Percentiles rank a stretch among this genome's conserved stretches.
phyloP scores from a whole-genome alignment of 331 rosid species.

The Rosa hybrid region DNA sequence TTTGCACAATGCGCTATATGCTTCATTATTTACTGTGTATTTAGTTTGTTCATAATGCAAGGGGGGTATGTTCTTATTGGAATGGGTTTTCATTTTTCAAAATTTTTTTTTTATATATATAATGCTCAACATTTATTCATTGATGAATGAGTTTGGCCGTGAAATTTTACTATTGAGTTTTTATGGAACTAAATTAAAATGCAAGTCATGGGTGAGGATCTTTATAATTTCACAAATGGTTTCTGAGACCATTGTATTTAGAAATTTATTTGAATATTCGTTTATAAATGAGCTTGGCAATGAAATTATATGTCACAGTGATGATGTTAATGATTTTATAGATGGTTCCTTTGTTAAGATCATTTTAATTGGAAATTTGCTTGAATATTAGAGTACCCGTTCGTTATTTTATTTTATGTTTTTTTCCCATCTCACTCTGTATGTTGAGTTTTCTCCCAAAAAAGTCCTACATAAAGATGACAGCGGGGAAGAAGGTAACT shows the following conservation, averaged over 20 bases:
- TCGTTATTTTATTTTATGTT: no score
- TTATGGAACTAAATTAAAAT: neutral
- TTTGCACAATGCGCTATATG: slow-evolving; percentile 42
- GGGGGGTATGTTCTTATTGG: slow-evolving; percentile 24
- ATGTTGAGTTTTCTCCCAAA: no score
- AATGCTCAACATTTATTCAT: slow-evolving; percentile 2
- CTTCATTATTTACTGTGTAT: slow-evolving; percentile 43
- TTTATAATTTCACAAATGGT: neutral
- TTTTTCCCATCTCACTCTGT: no score
- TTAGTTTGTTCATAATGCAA: slow-evolving; percentile 62
- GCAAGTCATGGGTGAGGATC: neutral
- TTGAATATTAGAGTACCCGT: no score
- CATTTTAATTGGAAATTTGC: no score
- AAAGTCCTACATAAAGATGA: no score
- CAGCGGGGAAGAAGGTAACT: no score
- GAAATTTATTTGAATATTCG: no score
- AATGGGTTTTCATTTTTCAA: neutral
- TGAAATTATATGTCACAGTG: no score
- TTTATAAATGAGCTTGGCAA: no score
- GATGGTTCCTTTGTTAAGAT: no score
- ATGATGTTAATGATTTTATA: no score
- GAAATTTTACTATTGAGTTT: neutral
- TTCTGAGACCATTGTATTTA: neutral
- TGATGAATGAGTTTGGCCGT: neutral
- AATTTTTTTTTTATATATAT: neutral